Base-by-base conservation (phyloP, 352 stramenopile genomes). In the Aphanomyces euteiches region DNA sequence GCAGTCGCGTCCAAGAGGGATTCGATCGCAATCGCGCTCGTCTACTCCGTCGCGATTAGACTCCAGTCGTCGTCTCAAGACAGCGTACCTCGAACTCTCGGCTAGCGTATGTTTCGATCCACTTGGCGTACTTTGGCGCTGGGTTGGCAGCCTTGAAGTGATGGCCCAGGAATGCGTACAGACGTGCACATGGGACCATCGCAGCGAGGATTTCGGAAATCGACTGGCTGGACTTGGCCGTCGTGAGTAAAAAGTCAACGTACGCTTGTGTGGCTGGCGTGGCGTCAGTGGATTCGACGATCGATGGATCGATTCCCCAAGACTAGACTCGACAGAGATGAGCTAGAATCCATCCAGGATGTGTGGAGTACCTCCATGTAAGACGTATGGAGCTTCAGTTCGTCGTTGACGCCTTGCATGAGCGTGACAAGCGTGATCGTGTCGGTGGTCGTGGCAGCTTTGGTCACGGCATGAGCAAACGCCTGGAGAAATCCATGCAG, bases 181-280 rank as follows among this genome's bases (percentile, higher is more conserved):
- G 65, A 0, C 79, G 79, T 66, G 80, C 77, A 39, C 79, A 88
- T 3, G 80, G 80, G 17, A 79, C 80, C 80, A 88, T 86, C 4
- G 80, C 77, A 7, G 80, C 73, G 7, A 88, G 68, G 65, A 88
- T 85, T 41, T 79, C 72, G 0, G 75, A 74, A 4, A 82, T 77
- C 0, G 78, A 77, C 5, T 56, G 36, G 3, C 66, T 50, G 8
- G 61, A 69, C 59, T 78, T 78, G 34, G 80, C 80, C 0, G 79
- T 86, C 17, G 73, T 39, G 13, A 86, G 59, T 56, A 88, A 56
- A 54, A 88, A 88, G 36, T 81, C 67, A 28, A 84, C 78, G 61
- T 88, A 88, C 36, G 75, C 65, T 12, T 61, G 75, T 3, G 80
- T 83, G 38, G 80, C 79, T 1, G 73, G 56, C n/a, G 73, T 74